Evolutionary conservation across 2,329 filamentous ascomycete genomes (phyloP).

Genomic region (Colletotrichum spaethianum): DNA sequence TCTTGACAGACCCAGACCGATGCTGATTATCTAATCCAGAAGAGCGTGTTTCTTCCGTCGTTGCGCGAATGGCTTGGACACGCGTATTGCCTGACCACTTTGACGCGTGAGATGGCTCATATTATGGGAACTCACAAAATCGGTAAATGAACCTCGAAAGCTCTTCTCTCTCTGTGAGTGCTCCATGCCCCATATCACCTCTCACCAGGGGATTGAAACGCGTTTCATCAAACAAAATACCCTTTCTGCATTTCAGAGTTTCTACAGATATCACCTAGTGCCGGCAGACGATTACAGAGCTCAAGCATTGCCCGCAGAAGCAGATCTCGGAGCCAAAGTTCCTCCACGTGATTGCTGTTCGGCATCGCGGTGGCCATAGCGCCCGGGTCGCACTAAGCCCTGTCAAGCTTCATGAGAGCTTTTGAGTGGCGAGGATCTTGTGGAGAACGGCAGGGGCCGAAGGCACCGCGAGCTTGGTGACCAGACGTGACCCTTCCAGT

Average conservation of each 20-base stretch:
- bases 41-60: neutral
- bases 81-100: neutral
- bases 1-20: neutral
- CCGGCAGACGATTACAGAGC: neutral
- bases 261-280: neutral
- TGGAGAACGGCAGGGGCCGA: conserved; percentile 38
- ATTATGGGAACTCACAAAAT: neutral
- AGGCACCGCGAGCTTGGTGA: conserved; percentile 14
- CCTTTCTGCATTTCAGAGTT: conserved; percentile 2
- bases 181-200: neutral
- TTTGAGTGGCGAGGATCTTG: conserved; percentile 30
- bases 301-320: conserved; percentile 2
- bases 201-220: neutral
- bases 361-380: conserved; percentile 49
- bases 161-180: neutral
- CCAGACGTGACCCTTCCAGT: conserved; percentile 25
- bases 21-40: conserved; percentile 9
- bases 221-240: conserved; percentile 10
- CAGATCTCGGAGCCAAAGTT: conserved; percentile 13
- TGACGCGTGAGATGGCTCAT: neutral
- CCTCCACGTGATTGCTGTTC: conserved; percentile 42
- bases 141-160: too few species aligned
- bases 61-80: neutral
- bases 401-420: conserved; percentile 40
- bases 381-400: conserved; percentile 46